Evolutionary conservation across 345 rosid species (phyloP), one percentile per base, ranked within the genome.

Genomic region (Aethionema arabicum): DNA sequence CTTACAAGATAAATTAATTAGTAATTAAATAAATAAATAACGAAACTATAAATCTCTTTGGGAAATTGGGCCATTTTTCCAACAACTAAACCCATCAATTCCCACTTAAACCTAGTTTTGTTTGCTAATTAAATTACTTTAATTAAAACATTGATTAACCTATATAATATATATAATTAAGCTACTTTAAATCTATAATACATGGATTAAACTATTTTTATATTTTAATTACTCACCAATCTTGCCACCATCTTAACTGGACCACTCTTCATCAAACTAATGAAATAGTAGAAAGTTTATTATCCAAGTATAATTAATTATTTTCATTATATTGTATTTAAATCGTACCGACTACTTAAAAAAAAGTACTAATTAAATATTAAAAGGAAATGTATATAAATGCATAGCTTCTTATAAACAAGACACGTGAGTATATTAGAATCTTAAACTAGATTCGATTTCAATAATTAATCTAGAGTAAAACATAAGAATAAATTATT

Each of bases 61-160:
- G 98, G 98, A 85, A 92, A 85, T 83, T 89, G 96, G 95, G 84
- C 93, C 95, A 77, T 84, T 71, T 70, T 56, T 32, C 70, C 74
- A 64, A 57, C 79, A 67, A 67, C 64, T 50, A 52, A 66, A 54
- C 69, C 36, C 76, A 75, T 61, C 72, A 67, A 53, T 69, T 53
- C 35, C 56, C 70, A 31, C 60, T 59, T 48, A 36, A 43, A 52
- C 63, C 7, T 68, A 45, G 52, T 35, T 73, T 47, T 41, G 41
- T 32, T 63, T 32, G 40, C 48, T 32, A 49, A 50, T 32, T 67
- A 53, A 53, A 30, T 10, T 53, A 52, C 45, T 12, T 54, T 16
- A 21, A 21, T 21, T 39, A 10, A 12, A 44, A 16, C 32, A 5
- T 27, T 5, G 30, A 16, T 50, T 50, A 14, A 48, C 6, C 6